Evolutionary conservation across 78 protist species (phyloP).

Genomic region (Bigelowiella natans): DNA sequence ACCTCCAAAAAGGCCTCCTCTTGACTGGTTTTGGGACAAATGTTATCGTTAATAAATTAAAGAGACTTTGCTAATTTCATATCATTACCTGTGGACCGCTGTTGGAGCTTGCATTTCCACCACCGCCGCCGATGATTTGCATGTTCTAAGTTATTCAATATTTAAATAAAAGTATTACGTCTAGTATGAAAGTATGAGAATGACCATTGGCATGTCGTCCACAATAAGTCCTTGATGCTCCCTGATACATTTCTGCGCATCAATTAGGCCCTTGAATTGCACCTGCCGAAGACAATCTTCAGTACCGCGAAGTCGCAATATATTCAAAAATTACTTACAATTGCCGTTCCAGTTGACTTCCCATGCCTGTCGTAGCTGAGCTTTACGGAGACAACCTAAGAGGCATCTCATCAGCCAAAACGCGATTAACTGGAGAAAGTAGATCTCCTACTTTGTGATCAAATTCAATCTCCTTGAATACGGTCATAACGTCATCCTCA

Average conservation of each 20-base stretch:
- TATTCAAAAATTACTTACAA: neutral
- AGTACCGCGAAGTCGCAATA: neutral
- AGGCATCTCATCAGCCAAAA: too few species aligned
- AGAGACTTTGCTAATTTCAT: neutral
- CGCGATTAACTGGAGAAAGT: too few species aligned
- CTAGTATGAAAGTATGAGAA: neutral
- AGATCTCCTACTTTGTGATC: neutral
- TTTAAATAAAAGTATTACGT: neutral
- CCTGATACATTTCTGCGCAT: neutral
- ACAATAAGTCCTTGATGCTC: neutral
- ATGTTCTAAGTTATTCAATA: neutral
- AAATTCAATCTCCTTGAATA: neutral
- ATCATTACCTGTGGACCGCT: neutral
- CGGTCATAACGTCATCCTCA: neutral
- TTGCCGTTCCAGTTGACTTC: neutral
- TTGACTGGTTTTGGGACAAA: neutral
- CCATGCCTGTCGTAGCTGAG: neutral
- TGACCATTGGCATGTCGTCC: neutral
- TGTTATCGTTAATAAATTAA: too few species aligned
- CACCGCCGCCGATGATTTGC: neutral
- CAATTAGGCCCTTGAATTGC: neutral
- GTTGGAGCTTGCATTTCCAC: neutral
- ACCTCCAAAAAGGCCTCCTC: neutral
- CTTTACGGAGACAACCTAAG: neutral
- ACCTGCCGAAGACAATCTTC: neutral